Conservation (phyloP, 2,329 filamentous ascomycete species). For the Ophiostoma tasmaniense region DNA sequence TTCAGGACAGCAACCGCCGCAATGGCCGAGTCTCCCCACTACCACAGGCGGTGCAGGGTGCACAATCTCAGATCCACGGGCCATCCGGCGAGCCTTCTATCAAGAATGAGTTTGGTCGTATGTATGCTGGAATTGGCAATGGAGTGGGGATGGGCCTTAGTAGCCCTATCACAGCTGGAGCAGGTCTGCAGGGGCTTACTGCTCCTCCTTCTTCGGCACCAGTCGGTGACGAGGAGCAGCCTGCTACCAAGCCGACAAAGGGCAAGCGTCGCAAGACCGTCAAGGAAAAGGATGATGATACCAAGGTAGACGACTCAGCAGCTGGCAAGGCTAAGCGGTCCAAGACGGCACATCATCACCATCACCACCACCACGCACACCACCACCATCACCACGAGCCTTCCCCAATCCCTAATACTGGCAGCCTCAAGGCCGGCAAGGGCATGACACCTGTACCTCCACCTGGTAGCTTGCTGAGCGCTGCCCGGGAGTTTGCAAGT, state of each 20-base stretch:
- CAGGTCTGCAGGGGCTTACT: constrained; percentile 39
- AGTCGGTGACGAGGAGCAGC: constrained; percentile 27
- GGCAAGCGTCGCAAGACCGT: constrained; percentile 61
- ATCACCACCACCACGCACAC: constrained; percentile 57
- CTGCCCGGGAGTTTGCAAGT: constrained; percentile 28
- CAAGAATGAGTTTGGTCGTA: constrained; percentile 88
- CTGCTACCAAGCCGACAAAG: constrained; percentile 34
- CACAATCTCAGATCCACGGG: constrained; percentile 69
- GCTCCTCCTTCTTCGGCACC: constrained; percentile 36
- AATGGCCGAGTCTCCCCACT: constrained; percentile 72
- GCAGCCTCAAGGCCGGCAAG: constrained; percentile 44
- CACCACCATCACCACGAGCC: constrained; percentile 48
- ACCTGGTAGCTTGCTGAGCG: constrained; percentile 29
- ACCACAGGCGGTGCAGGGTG: constrained; percentile 88
- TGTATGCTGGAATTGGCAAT: constrained; percentile 83
- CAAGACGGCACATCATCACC: constrained; percentile 59
- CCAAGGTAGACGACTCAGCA: constrained; percentile 61
- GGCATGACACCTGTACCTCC: constrained; percentile 38
- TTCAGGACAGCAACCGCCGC: constrained; percentile 73
- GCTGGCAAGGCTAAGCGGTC: constrained; percentile 52
- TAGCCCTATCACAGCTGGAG: constrained; percentile 40
- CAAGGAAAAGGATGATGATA: constrained; percentile 58
- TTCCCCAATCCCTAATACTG: constrained; percentile 32
- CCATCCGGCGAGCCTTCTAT: constrained; percentile 79
- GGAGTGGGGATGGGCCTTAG: constrained; percentile 42